phyloP scores from a whole-genome alignment of 352 stramenopile species.

The Pseudoperonospora humuli region DNA sequence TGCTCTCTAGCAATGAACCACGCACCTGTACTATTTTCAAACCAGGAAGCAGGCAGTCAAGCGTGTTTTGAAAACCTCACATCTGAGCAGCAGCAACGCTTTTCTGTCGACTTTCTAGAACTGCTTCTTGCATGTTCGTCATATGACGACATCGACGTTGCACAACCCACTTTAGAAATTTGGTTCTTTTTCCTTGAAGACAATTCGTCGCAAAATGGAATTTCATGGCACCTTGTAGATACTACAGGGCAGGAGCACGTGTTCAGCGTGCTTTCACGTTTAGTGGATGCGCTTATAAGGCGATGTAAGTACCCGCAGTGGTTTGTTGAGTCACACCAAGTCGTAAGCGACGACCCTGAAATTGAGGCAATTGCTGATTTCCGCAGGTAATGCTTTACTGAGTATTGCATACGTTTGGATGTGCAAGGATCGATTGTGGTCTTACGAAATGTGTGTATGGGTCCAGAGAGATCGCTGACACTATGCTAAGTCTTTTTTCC shows the following conservation, averaged over 20 bases:
- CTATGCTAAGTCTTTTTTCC: constrained; percentile 69
- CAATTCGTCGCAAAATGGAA: constrained; percentile 30
- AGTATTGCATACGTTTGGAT: background rate
- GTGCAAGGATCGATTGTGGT: background rate
- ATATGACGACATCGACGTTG: constrained; percentile 41
- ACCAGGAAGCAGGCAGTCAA: constrained; percentile 1
- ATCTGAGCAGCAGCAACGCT: constrained; percentile 6
- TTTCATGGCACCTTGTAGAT: constrained; percentile 36
- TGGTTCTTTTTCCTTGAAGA: constrained; percentile 85
- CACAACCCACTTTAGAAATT: constrained; percentile 73
- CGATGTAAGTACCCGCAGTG: constrained; percentile 53
- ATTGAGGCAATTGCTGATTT: constrained; percentile 44
- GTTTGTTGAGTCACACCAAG: constrained; percentile 45
- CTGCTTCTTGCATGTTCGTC: constrained; percentile 56
- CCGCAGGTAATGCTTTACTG: constrained; percentile 37
- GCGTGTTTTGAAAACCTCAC: background rate
- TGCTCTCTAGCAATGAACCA: constrained; percentile 45
- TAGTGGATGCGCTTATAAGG: constrained; percentile 61
- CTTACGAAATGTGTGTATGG: constrained; percentile 4
- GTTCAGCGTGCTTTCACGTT: constrained; percentile 37
- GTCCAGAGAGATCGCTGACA: constrained; percentile 71
- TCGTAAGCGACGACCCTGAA: constrained; percentile 48
- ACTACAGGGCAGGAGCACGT: constrained; percentile 26
- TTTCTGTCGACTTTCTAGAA: constrained; percentile 41
- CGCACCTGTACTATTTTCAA: constrained; percentile 25